Percentiles rank a stretch among this genome's conserved stretches.
These are phyloP conservation scores for Penicillium brevicompactum DNA, from an alignment of 2,329 filamentous ascomycete genomes.

Conservation along the genomic window DNA sequence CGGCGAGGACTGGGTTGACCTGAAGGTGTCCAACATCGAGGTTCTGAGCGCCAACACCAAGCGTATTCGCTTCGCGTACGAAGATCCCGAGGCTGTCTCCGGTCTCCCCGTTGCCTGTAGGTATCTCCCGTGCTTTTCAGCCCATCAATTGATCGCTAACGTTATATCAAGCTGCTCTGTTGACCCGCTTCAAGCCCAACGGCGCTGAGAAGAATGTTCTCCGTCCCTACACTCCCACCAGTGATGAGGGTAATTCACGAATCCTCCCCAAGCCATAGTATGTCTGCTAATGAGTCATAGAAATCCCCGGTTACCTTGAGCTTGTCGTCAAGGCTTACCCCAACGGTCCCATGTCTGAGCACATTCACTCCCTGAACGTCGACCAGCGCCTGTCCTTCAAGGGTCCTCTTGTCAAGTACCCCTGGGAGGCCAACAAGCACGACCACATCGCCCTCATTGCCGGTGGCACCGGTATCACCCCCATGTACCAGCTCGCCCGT, in stretches of 20 bases:
- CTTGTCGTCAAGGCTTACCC: constrained; percentile 92
- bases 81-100: constrained; percentile 79
- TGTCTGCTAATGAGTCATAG: constrained; percentile 45
- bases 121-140: constrained; percentile 20
- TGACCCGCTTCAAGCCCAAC: constrained; percentile 89
- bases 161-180: constrained; percentile 62
- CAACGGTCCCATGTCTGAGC: constrained; percentile 84
- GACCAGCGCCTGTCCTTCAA: constrained; percentile 88
- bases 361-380: constrained; percentile 79
- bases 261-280: not conserved
- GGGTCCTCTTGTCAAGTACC: constrained; percentile 92
- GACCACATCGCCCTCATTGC: constrained; percentile 71
- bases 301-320: constrained; percentile 76
- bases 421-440: constrained; percentile 90
- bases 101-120: constrained; percentile 77
- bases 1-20: constrained; percentile 83
- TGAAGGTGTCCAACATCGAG: constrained; percentile 78
- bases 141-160: constrained; percentile 8
- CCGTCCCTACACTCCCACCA: constrained; percentile 89
- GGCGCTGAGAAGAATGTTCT: constrained; percentile 82
- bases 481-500: constrained; percentile 93
- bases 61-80: constrained; percentile 83
- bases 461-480: constrained; percentile 95
- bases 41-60: constrained; percentile 93
- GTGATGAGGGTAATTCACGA: constrained; percentile 69